A percentile compares a stretch with the other conserved stretches of the same genome.
phyloP scores from a whole-genome alignment of 495 filamentous ascomycete genomes.

The Aspergillus asperescens region DNA sequence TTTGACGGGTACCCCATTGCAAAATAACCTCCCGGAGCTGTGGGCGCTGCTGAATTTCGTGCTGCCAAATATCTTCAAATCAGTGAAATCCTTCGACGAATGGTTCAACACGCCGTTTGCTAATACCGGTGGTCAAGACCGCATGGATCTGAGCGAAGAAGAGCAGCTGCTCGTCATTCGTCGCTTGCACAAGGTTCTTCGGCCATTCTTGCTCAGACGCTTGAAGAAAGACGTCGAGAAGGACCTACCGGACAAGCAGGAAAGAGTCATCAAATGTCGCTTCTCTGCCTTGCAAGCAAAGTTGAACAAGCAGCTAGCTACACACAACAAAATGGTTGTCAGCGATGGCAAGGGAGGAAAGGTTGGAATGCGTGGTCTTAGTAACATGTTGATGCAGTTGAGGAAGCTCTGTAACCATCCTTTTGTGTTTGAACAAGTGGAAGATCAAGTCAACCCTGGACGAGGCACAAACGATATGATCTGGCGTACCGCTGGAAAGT shows the following conservation, averaged over 20 bases:
- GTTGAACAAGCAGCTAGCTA: slow-evolving; percentile 94
- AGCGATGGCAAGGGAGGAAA: slow-evolving; percentile 94
- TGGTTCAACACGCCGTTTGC: slow-evolving; percentile 99
- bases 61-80: slow-evolving; percentile 97
- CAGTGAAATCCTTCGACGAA: slow-evolving; percentile 97
- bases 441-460: slow-evolving; percentile 93
- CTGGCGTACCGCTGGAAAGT: slow-evolving; percentile 96
- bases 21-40: slow-evolving; percentile 94
- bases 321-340: slow-evolving; percentile 86
- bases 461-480: slow-evolving; percentile 84
- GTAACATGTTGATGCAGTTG: slow-evolving; percentile 99
- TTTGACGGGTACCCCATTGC: slow-evolving; percentile 91
- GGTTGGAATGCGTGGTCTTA: slow-evolving; percentile 88
- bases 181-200: slow-evolving; percentile 94
- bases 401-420: slow-evolving; percentile 99
- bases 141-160: slow-evolving; percentile 99
- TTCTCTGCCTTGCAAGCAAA: slow-evolving; percentile 91
- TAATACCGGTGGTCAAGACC: slow-evolving; percentile 95
- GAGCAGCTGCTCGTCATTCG: slow-evolving; percentile 97
- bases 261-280: slow-evolving; percentile 98
- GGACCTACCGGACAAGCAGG: slow-evolving; percentile 95
- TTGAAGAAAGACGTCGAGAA: slow-evolving; percentile 99
- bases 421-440: slow-evolving; percentile 95
- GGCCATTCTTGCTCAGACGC: slow-evolving; percentile 95
- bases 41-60: slow-evolving; percentile 99